Base-by-base conservation (phyloP, 805 yeast species). In the Kuraishia molischiana region DNA sequence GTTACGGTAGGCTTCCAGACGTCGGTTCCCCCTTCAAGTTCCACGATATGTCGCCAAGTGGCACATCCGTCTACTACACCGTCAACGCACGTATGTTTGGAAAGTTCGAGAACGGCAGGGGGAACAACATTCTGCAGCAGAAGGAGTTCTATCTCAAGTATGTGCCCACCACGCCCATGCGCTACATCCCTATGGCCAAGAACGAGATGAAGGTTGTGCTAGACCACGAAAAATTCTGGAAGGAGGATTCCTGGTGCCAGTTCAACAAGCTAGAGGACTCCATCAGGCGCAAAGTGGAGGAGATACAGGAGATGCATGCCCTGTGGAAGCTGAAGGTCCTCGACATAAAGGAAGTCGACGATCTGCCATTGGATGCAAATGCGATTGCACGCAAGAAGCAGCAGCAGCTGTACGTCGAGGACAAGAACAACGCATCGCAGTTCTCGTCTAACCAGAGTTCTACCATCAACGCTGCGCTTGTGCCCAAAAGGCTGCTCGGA, bases 51-150 rank as follows among this genome's bases (percentile, higher is more conserved):
- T 48, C 64, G 6, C 53, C 56, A 22, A 62, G 56, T 41, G 68
- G 54, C 17, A 47, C 48, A 19, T 69, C 77, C 29, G 54, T 75
- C 13, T 58, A 69, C 21, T 76, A 76, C 47, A 60, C 72, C 2
- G 61, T 77, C 15, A 76, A 70, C 41, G 74, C 76, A n/a, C 67
- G 68, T 39, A 58, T 75, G 33, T 69, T 77, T 20, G 81, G 77
- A 36, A 11, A n/a, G n/a, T 8, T 14, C 6, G 31, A 9, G 14
- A 28, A 28, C 17, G 13, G 17, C 17, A 14, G 17, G 13, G 31
- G 17, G 8, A 8, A 8, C 17, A 14, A 11, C 17, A 28, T 28
- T 9, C 13, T 28, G 31, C 6, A 14, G 17, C 6, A 14, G 13
- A 14, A 9, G 8, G 6, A 6, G 6, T 14, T 11, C 17, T 14